Evolutionary conservation across 495 filamentous ascomycete genomes (phyloP), one percentile per base, ranked within the genome.

Genomic region (Echria macrotheca): DNA sequence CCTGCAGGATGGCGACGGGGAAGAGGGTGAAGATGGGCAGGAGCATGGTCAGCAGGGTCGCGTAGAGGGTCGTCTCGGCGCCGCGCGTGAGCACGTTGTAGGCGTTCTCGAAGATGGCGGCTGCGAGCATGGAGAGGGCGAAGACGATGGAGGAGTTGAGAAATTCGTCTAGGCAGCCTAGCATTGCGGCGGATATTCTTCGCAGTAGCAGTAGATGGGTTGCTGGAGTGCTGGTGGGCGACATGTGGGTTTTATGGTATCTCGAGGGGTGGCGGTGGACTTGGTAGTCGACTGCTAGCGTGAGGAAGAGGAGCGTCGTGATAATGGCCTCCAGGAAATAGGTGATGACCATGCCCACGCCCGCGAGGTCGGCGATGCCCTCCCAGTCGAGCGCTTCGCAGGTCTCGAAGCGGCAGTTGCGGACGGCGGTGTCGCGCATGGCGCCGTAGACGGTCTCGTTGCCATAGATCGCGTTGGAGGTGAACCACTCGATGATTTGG

Each of bases 401-500:
- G 9, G 41, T 31, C 18, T 44, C 41, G 41, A 15, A 44, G 8
- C 41, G 23, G 41, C 41, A 44, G 11, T 44, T 17, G 14, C 17
- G 12, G 23, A 44, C 25, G 9, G 41, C 41, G 41, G 12, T 31
- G 11, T 12, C 12, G 21, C 23, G 23, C 41, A 44, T 44, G 4
- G 14, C 11, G 5, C 2, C 5, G 41, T 44, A 44, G 10, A 44
- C 11, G 11, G 41, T 44, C 41, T 44, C 23, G n/a, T 44, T 44
- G 41, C 25, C 25, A 25, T 44, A 31, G 6, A 31, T 25, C 11
- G 29, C 41, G 22, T 29, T 25, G 25, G 14, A 19, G 2, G 41
- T 44, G 41, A 44, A 44, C 41, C 41, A 44, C 14, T 44, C 41
- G 14, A 44, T 9, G 41, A 44, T 44, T 19, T 44, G 41, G 41